These are phyloP conservation scores for Xerocomus brunneocitrinus DNA, from an alignment of 768 basidiomycete genomes.

Conservation along the genomic window DNA sequence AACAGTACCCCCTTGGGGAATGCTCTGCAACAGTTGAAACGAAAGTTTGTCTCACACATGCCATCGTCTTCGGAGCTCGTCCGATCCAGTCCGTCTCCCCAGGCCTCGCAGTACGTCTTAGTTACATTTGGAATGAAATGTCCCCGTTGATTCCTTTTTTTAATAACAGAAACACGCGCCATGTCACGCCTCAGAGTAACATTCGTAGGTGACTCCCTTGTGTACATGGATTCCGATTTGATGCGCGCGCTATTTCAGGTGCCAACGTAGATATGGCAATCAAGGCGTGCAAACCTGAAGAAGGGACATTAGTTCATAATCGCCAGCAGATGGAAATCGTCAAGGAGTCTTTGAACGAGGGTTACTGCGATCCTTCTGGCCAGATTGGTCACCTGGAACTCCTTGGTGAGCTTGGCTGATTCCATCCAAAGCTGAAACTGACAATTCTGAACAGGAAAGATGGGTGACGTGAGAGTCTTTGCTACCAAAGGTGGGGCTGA, in stretches of 20 bases:
- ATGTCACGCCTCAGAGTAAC: constrained; percentile 39
- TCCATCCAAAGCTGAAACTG: neutral
- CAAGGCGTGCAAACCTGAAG: constrained; percentile 68
- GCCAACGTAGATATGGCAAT: constrained; percentile 72
- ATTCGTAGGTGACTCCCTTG: constrained; percentile 34
- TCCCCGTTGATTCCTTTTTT: neutral
- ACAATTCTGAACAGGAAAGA: constrained; percentile 41
- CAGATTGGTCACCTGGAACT: constrained; percentile 53
- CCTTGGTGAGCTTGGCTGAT: constrained; percentile 44
- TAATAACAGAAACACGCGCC: constrained; percentile 16
- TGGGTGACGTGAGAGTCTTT: constrained; percentile 60
- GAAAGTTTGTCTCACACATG: constrained; percentile 22
- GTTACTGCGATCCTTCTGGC: constrained; percentile 78
- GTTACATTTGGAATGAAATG: neutral
- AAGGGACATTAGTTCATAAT: constrained; percentile 55
- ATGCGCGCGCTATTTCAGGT: constrained; percentile 18
- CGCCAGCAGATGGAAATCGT: constrained; percentile 65
- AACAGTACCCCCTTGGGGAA: constrained; percentile 8
- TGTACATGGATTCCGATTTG: neutral
- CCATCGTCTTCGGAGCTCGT: constrained; percentile 17
- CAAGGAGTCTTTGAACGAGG: constrained; percentile 71
- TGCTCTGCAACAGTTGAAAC: constrained; percentile 24
- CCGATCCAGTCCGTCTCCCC: constrained; percentile 12
- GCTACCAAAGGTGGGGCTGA: constrained; percentile 50
- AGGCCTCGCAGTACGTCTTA: constrained; percentile 16